Evolutionary conservation across 192 early-diverging fungal genomes (phyloP), one percentile per base, ranked within the genome.

Genomic region (Coemansia sp.): DNA sequence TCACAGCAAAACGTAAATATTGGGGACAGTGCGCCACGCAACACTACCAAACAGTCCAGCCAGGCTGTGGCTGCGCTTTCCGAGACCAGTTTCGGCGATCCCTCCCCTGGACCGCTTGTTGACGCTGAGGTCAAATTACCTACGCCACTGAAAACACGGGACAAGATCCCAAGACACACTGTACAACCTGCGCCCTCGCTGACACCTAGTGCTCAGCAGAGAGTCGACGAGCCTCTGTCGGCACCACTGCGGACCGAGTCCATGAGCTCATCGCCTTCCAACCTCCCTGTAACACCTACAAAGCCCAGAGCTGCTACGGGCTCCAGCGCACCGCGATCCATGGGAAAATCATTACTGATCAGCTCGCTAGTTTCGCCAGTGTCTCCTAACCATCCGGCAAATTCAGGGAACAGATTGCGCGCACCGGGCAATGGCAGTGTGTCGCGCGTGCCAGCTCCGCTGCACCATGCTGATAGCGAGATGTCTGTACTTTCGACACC

Each of bases 91-190:
- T 38, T 31, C 25, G 55, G 51, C 25, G 34, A 42, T 14, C 53
- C 34, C 19, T 37, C 53, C 5, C 55, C 15, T 38, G 23, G 31
- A 53, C 19, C 5, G 14, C 61, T 5, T 45, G 19, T 9, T 50
- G 46, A 50, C 7, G 21, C 46, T 21, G 8, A 63, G 58, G 37
- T 46, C 31, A 36, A 38, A 3, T 44, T 63, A 25, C 69, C 70
- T 10, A 72, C 77, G 44, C 69, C 73, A 23, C 64, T 70, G n/a
- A 73, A 59, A 11, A 74, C 58, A 27, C 72, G 59, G 59, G 72
- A 78, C 50, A 78, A 66, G 66, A 77, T 77, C 19, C 76, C 76
- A 38, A 62, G 70, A n/a, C 38, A 65, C 31, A 50, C 45, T n/a
- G 21, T 59, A 11, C 60, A 64, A 27, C 59, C 58, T 7, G 32